Percentiles rank a stretch among this genome's conserved stretches.
Conservation (phyloP, 2,329 filamentous ascomycete species). For the Pseudocercospora macadamiae region DNA sequence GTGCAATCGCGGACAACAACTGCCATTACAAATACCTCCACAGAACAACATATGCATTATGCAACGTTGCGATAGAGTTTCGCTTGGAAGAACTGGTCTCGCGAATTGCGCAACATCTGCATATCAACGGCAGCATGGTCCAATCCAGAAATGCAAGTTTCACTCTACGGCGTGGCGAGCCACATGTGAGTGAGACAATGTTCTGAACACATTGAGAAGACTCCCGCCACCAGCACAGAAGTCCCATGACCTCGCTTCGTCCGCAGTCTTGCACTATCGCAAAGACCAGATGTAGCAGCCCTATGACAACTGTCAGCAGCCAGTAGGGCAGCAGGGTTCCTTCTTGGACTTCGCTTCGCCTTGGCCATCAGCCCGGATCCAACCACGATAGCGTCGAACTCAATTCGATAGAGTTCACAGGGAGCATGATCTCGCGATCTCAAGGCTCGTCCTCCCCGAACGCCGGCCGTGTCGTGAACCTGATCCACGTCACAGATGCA, state of each 20-base stretch:
- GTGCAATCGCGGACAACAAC: background rate
- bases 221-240: background rate
- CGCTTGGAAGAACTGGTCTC: constrained; percentile 17
- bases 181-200: background rate
- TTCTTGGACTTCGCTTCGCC: background rate
- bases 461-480: background rate
- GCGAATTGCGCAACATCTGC: constrained; percentile 21
- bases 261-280: background rate
- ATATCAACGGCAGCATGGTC: background rate
- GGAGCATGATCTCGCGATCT: background rate
- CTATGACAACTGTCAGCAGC: background rate
- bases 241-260: too few relatives aligned
- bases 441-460: background rate
- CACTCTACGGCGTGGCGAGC: background rate
- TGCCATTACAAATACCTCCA: constrained; percentile 1
- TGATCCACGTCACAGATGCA: background rate
- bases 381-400: background rate
- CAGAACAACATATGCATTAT: background rate
- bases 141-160: background rate
- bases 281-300: background rate
- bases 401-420: background rate
- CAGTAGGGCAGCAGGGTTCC: background rate
- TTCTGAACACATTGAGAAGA: background rate
- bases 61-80: constrained; percentile 18
- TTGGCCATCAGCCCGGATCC: background rate